phyloP scores from a whole-genome alignment of 345 rosid genomes.

The Camelina sativa region DNA sequence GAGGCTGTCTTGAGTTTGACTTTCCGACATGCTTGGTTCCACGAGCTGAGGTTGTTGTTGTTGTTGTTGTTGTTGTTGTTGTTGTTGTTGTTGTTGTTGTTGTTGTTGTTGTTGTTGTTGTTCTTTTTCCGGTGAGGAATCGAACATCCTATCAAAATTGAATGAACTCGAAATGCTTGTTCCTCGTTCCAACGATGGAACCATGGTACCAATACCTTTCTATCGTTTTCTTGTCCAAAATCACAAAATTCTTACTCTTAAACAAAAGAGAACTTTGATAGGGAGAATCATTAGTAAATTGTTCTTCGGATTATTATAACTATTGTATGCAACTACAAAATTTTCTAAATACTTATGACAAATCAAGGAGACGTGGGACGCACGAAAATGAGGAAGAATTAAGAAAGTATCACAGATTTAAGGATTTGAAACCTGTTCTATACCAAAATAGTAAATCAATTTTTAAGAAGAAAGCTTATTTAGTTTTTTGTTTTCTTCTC shows the following conservation, averaged over 20 bases:
- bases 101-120: slow-evolving; percentile 26
- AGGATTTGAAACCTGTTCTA: not conserved
- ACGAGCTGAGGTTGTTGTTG: slow-evolving; percentile 5
- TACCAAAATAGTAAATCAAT: slow-evolving; percentile 22
- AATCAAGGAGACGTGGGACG: slow-evolving; percentile 9
- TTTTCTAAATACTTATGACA: not conserved
- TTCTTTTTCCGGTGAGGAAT: slow-evolving; percentile 44
- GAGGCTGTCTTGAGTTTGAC: slow-evolving; percentile 23
- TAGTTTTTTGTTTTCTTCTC: not conserved
- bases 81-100: slow-evolving; percentile 24
- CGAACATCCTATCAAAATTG: slow-evolving; percentile 46
- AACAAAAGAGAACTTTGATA: not conserved
- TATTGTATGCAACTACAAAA: not conserved
- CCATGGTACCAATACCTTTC: slow-evolving; percentile 46
- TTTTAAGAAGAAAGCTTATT: slow-evolving; percentile 7
- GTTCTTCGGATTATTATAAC: slow-evolving; percentile 1
- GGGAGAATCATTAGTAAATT: not conserved
- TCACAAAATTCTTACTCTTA: not conserved
- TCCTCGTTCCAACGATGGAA: slow-evolving; percentile 55
- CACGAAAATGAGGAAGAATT: slow-evolving; percentile 4
- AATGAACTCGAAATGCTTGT: slow-evolving; percentile 53
- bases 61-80: slow-evolving; percentile 30
- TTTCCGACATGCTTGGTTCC: slow-evolving; percentile 9
- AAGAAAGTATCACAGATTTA: slow-evolving; percentile 4
- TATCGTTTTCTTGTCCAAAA: not conserved